Conservation (phyloP, 352 stramenopile genomes). For the Paralagenidium karlingii region DNA sequence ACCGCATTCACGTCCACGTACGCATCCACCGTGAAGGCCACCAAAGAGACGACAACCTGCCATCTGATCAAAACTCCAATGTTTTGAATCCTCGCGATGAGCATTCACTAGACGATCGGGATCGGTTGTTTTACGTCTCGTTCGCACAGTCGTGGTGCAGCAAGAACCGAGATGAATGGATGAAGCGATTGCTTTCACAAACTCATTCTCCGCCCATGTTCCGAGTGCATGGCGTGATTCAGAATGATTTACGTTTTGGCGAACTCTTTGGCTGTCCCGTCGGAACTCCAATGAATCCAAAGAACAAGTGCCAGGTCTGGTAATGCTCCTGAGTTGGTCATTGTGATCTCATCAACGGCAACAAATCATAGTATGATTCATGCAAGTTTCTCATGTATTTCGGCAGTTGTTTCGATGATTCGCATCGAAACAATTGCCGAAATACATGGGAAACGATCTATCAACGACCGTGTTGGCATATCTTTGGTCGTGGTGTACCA, state of each 20-base stretch:
- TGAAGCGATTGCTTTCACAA: too few relatives aligned
- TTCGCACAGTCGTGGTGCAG: slow-evolving; percentile 61
- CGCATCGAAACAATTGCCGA: too few relatives aligned
- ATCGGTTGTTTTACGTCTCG: slow-evolving; percentile 51
- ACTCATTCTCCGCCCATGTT: slow-evolving; percentile 52
- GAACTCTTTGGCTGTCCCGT: slow-evolving; percentile 45
- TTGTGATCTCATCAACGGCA: too few relatives aligned
- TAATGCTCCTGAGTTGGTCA: too few relatives aligned
- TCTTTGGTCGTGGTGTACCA: too few relatives aligned
- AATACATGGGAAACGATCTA: too few relatives aligned
- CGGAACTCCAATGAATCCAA: slow-evolving; percentile 50
- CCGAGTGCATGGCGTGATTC: slow-evolving; percentile 49
- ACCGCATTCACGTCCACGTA: neutral
- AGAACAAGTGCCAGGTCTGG: slow-evolving; percentile 63
- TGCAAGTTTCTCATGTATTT: too few relatives aligned
- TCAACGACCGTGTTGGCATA: too few relatives aligned
- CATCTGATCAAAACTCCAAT: slow-evolving; percentile 6
- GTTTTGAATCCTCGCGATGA: neutral
- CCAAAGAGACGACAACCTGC: neutral
- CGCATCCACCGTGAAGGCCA: neutral
- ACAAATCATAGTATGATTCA: too few relatives aligned
- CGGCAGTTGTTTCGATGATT: too few relatives aligned
- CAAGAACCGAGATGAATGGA: slow-evolving; percentile 37
- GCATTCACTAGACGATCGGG: slow-evolving; percentile 11
- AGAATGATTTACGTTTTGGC: slow-evolving; percentile 54